Base-by-base conservation (phyloP, 495 filamentous ascomycete genomes). In the Penicillium tannophilum region DNA sequence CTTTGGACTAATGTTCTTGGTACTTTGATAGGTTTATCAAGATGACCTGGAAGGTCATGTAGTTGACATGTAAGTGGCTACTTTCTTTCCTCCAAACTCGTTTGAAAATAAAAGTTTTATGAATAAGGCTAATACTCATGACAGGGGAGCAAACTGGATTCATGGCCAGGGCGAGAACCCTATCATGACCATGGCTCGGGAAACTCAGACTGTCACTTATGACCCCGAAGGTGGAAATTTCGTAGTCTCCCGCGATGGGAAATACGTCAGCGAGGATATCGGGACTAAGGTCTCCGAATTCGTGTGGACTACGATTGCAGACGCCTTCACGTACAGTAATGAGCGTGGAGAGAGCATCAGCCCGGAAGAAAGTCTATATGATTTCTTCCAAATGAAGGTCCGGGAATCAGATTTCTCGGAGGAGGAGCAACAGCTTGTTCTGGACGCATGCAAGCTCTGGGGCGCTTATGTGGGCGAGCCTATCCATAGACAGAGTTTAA, bases 91-190 rank as follows among this genome's bases (percentile, higher is more conserved):
- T 14, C 31, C 20, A 23, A 1, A 1, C 2, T 23, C 20, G 2
- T 39, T 33, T 51, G 6, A 5, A 11, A 16, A 36, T 23, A 0
- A 12, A 2, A 31, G n/a, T 16, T 9, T 11, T 35, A 0, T 11
- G 20, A 14, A 36, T 39, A 14, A 59, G 58, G 52, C 54, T 67
- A 55, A 64, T 35, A 8, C 55, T 5, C 20, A 7, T 43, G 9
- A 42, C 4, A 89, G 91, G 20, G 93, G 93, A 6, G 88, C 93
- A 7, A 98, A 97, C 67, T 97, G 93, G 93, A 95, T 97, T 26
- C 93, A 98, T 71, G 94, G 94, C 36, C 88, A 89, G 0, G 81
- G 86, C 2, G 74, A 89, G 49, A 98, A 97, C 67, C 93, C 94
- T 6, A 93, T 98, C 43, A 71, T 89, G 53, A 82, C 88, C 35